Conservation (phyloP, 306 rosid species). For the Styphnolobium japonicum region DNA sequence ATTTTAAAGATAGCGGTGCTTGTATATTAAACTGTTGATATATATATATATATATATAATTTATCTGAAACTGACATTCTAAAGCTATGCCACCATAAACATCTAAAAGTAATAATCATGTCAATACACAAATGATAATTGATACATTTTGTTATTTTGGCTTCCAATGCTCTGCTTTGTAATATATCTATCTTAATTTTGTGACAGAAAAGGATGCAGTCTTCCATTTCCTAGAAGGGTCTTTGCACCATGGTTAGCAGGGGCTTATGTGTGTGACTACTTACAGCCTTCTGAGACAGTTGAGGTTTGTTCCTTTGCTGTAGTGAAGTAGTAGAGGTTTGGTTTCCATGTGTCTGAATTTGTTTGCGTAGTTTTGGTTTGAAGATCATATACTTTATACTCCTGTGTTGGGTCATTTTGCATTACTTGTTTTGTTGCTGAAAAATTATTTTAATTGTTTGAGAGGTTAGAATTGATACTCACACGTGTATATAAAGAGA, state of each 20-base stretch:
- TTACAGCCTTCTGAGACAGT: conserved; percentile 79
- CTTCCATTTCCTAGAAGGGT: conserved; percentile 90
- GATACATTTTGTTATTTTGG: conserved; percentile 16
- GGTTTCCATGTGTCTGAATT: conserved; percentile 2
- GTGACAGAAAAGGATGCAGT: conserved; percentile 62
- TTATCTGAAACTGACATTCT: no score
- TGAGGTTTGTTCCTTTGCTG: conserved; percentile 55
- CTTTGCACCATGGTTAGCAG: conserved; percentile 85
- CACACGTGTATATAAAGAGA: background rate
- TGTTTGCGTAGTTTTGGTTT: conserved; percentile 15
- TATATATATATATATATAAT: no score
- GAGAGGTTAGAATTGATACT: background rate
- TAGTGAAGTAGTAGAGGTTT: background rate
- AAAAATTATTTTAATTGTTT: background rate
- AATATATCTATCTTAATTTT: background rate
- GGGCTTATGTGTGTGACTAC: conserved; percentile 72
- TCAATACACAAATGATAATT: background rate
- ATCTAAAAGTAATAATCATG: conserved; percentile 9
- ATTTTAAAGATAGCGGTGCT: no score
- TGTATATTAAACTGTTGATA: no score
- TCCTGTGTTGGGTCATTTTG: background rate
- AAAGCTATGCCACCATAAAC: background rate
- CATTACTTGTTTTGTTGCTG: background rate
- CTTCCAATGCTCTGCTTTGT: conserved; percentile 5
- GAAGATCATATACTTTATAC: background rate